These are phyloP conservation scores for Colletotrichum theobromicola DNA, from an alignment of 2,329 filamentous ascomycete genomes.

Conservation along the genomic window DNA sequence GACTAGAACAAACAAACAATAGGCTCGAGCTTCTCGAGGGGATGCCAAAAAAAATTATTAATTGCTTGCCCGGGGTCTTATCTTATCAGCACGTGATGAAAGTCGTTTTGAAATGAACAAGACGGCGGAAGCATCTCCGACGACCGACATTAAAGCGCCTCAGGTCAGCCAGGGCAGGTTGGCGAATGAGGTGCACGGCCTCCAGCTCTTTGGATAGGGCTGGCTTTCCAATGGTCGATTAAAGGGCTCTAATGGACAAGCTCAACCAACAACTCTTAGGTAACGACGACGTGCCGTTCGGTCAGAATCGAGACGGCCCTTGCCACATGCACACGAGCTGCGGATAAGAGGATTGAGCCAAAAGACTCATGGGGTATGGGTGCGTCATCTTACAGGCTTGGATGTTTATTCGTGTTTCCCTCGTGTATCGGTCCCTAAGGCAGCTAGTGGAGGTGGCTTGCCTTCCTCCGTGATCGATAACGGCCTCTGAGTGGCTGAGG, in stretches of 20 bases:
- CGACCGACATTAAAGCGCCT: neutral
- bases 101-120: neutral
- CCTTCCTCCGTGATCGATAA: neutral
- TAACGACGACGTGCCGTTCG: neutral
- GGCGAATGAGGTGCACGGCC: neutral
- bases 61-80: conserved; percentile 5
- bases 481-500: conserved; percentile 1
- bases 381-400: conserved; percentile 5
- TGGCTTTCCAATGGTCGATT: neutral
- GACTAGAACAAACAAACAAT: neutral
- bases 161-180: neutral
- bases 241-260: neutral
- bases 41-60: neutral
- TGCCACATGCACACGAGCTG: neutral
- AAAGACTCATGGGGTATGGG: neutral
- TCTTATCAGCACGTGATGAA: conserved; percentile 16
- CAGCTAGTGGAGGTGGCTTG: neutral
- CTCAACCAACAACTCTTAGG: neutral
- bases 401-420: conserved; percentile 1
- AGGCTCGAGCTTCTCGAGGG: neutral
- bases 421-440: neutral
- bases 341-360: neutral
- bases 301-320: neutral
- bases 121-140: neutral
- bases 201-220: conserved; percentile 4